These are phyloP conservation scores for Exophiala dermatitidis DNA, from an alignment of 2,329 filamentous ascomycete species.

Conservation along the genomic window DNA sequence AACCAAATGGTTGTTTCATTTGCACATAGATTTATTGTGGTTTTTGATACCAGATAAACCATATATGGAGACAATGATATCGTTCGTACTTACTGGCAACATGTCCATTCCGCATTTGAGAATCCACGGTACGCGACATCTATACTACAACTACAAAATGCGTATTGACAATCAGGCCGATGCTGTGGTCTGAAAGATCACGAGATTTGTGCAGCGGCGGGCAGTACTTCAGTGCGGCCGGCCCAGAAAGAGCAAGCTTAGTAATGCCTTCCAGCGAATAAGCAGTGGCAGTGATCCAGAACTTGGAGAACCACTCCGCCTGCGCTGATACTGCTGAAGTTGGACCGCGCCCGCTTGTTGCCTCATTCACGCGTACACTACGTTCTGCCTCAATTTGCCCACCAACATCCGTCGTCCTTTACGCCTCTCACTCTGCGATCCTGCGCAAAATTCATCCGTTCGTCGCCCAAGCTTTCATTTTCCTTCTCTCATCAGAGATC, in stretches of 20 bases:
- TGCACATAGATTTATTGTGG: conserved; percentile 4
- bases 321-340: background rate
- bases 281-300: no score
- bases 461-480: background rate
- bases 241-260: background rate
- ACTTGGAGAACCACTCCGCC: background rate
- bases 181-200: background rate
- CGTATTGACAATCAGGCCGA: background rate
- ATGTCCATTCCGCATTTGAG: background rate
- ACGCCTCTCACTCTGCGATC: background rate
- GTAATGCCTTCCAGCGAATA: background rate
- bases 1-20: background rate
- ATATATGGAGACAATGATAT: background rate
- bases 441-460: background rate
- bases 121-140: no score
- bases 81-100: background rate
- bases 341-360: conserved; percentile 2
- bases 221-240: no score
- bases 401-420: background rate
- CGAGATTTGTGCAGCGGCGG: background rate
- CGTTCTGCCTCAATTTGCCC: background rate
- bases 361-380: conserved; percentile 1
- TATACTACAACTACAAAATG: no score
- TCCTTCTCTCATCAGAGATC: background rate
- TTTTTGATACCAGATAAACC: conserved; percentile 22